These are phyloP conservation scores for Pulveroboletus frians DNA, from an alignment of 768 basidiomycete species.

Conservation along the genomic window DNA sequence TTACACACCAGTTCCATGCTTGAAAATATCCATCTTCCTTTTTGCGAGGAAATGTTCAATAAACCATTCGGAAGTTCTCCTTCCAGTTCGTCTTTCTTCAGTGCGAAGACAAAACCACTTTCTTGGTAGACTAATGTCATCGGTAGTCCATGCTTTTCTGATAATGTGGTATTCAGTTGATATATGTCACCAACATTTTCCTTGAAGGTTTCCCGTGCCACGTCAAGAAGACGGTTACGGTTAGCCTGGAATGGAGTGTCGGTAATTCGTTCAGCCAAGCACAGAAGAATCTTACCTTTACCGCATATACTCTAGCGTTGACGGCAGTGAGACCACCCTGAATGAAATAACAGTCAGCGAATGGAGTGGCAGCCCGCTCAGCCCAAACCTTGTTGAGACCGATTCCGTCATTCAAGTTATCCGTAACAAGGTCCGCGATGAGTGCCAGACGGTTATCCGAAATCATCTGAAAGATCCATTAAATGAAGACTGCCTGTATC, in stretches of 20 bases:
- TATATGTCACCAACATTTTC: constrained; percentile 90
- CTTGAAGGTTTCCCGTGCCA: constrained; percentile 90
- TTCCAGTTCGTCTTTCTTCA: constrained; percentile 56
- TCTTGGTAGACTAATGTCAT: constrained; percentile 68
- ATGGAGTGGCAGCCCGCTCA: background rate
- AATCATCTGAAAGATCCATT: constrained; percentile 49
- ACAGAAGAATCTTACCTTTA: constrained; percentile 44
- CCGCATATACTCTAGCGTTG: constrained; percentile 84
- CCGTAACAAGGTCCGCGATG: constrained; percentile 56
- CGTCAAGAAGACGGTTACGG: constrained; percentile 80
- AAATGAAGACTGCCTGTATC: background rate
- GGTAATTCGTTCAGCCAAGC: background rate
- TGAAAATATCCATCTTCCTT: constrained; percentile 69
- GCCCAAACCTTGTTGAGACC: constrained; percentile 51
- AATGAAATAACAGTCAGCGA: background rate
- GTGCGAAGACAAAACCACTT: constrained; percentile 63
- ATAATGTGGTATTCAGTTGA: constrained; percentile 53
- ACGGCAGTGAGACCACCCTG: constrained; percentile 70
- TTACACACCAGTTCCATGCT: constrained; percentile 71
- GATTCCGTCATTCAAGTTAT: constrained; percentile 70
- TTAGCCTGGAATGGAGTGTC: constrained; percentile 47
- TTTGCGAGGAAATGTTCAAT: constrained; percentile 60
- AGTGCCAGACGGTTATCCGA: constrained; percentile 63
- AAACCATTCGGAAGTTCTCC: constrained; percentile 62
- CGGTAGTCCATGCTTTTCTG: constrained; percentile 60